These are phyloP conservation scores for Arthrobotrys entomopaga DNA, from an alignment of 2,329 filamentous ascomycete genomes.

Conservation along the genomic window DNA sequence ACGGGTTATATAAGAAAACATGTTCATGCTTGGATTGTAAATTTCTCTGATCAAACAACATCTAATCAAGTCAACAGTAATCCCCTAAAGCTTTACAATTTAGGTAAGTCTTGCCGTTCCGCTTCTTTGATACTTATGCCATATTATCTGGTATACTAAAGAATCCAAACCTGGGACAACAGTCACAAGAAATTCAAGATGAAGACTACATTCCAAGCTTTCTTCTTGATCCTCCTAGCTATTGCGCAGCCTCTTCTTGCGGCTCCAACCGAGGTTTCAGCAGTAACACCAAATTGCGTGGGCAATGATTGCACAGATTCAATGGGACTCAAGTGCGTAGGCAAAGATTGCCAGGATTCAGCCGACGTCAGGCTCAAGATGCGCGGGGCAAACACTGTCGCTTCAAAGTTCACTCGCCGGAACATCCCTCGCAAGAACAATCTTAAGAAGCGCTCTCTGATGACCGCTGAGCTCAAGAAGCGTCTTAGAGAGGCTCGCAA, in stretches of 20 bases:
- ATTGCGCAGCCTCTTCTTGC: conserved; percentile 30
- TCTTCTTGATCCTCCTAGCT: conserved; percentile 36
- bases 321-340: not conserved
- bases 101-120: too few relatives aligned
- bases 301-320: not conserved
- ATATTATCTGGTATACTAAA: too few relatives aligned
- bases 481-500: conserved; percentile 13
- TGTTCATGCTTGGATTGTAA: too few relatives aligned
- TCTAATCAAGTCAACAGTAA: too few relatives aligned
- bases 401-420: conserved; percentile 4
- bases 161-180: too few relatives aligned
- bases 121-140: too few relatives aligned
- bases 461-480: conserved; percentile 21
- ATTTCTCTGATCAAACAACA: too few relatives aligned
- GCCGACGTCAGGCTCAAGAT: conserved; percentile 3
- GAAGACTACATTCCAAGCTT: conserved; percentile 21
- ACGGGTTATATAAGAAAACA: too few relatives aligned
- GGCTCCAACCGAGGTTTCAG: conserved; percentile 8
- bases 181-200: conserved; percentile 10
- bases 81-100: too few relatives aligned
- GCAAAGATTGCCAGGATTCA: conserved; percentile 6
- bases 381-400: not conserved
- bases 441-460: conserved; percentile 35
- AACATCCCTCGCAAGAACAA: conserved; percentile 1
- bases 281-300: not conserved